Evolutionary conservation across 192 early-diverging fungal species (phyloP), one percentile per base, ranked within the genome.

Genomic region (Backusella psychrophila): DNA sequence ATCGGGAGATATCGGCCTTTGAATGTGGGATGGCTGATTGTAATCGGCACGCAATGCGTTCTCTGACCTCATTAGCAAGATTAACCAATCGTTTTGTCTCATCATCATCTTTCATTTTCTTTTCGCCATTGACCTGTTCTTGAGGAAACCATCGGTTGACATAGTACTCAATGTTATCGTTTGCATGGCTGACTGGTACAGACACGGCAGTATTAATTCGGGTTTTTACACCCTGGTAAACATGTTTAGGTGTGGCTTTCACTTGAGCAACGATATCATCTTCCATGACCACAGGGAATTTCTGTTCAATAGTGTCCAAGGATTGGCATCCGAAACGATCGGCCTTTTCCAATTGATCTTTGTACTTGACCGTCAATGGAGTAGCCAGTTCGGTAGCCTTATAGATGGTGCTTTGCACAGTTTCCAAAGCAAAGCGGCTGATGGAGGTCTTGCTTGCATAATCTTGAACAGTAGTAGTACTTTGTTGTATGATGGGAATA

Each of bases 321-420:
- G 91, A 91, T 59, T 87, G 84, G n/a, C 84, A 86, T 39, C 90
- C 92, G 42, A 91, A 77, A 23, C 85, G 78, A 72, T 94, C 92
- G 5, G 87, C 86, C 8, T 80, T 84, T 69, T 80, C 72, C 35
- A 92, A 80, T 39, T 90, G 90, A 36, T 81, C 75, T 70, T 89
- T 87, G 41, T 92, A 85, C 42, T 77, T 73, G 14, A 69, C 78
- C 11, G 79, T 49, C 29, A 83, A 87, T 15, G 84, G 85, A 14
- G 67, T 75, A 21, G 77, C 73, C 1, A 81, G 63, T 33, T 66
- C 63, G 4, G 56, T 53, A 8, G 78, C 82, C 39, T 59, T 75
- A 15, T 73, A 71, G 12, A 83, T 46, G 1, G 82, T 83, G 14
- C 26, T 77, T n/a, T 78, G 74, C 1, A 74, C 77, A 33, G 69